Evolutionary conservation across 371 early-diverging fungal genomes (phyloP), one percentile per base, ranked within the genome.

Genomic region (Parasitella parasitica): DNA sequence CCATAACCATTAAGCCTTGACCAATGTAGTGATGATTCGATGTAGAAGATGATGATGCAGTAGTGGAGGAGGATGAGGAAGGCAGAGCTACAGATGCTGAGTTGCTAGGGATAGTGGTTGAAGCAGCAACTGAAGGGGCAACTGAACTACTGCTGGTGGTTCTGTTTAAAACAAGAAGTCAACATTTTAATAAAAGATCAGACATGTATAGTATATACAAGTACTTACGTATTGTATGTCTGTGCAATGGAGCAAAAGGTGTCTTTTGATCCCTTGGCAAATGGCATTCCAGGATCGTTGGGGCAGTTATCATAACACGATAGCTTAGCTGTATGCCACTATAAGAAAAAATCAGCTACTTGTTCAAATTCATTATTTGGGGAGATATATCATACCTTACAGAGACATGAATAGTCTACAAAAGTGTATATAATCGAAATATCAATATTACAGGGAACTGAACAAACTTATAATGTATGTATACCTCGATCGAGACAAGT

Each of bases 201-300:
- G 3, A 8, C 32, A 2, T 32, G 6, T 32, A 4, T 32, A 30
- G 4, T 30, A 5, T 30, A 32, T 30, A 36, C 6, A 6, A 6
- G 3, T 28, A 20, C 27, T 63, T 67, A 71, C 71, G 67, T 63
- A 60, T 56, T 69, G 39, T 73, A 72, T 11, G 77, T 70, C 30
- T 67, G 63, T 6, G 75, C 72, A 56, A 71, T 71, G 6, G 77
- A 77, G 38, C 77, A 77, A 26, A 60, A 73, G n/a, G 72, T 69
- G 13, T 61, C 72, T 37, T 61, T 69, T 38, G 63, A 50, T 5
- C 67, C 66, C 15, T 70, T 49, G 26, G 66, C 61, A 9, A 67
- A 41, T 4, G 54, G 54, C 60, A 60, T 63, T 18, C 62, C 61
- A 0, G 41, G 12, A 54, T 66, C 67, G 22, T 65, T 59, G 9